A percentile compares a stretch with the other conserved stretches of the same genome.
These are phyloP conservation scores for Solanum sejunctum DNA, from an alignment of 257 asterid species.

Conservation along the genomic window DNA sequence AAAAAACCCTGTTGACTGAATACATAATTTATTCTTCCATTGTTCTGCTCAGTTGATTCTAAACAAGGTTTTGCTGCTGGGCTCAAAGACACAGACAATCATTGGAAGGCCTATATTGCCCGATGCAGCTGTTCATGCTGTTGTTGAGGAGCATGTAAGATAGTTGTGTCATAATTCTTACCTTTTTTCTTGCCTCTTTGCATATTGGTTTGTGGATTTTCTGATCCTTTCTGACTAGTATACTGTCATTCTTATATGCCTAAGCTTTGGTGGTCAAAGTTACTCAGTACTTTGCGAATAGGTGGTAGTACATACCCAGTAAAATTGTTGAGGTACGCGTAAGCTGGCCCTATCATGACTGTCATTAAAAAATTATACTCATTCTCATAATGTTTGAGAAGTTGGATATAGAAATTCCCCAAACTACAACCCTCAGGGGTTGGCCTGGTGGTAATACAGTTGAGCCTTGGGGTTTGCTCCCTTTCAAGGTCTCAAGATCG, in stretches of 20 bases:
- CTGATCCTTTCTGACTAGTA: not conserved
- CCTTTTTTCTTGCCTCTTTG: not conserved
- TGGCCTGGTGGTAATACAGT: too few species aligned
- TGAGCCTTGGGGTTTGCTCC: too few species aligned
- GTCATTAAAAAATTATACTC: not conserved
- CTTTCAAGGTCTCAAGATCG: too few species aligned
- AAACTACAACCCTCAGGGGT: not conserved
- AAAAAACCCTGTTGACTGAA: not conserved
- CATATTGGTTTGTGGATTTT: not conserved
- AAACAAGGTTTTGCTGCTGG: slow-evolving; percentile 81
- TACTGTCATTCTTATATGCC: not conserved
- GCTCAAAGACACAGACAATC: slow-evolving; percentile 59
- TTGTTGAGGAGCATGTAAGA: slow-evolving; percentile 98
- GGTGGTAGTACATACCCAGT: not conserved
- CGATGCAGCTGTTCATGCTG: slow-evolving; percentile 88
- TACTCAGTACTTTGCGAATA: not conserved
- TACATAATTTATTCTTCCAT: not conserved
- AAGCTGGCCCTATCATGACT: not conserved
- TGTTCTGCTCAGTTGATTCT: slow-evolving; percentile 49
- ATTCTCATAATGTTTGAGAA: not conserved
- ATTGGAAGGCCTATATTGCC: slow-evolving; percentile 92
- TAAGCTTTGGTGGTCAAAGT: not conserved
- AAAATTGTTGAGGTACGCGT: not conserved
- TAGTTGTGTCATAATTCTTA: not conserved
- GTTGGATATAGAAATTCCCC: not conserved